A percentile compares a stretch with the other conserved stretches of the same genome.
phyloP scores from a whole-genome alignment of 2,329 filamentous ascomycete species.

The Fusarium decemcellulare region DNA sequence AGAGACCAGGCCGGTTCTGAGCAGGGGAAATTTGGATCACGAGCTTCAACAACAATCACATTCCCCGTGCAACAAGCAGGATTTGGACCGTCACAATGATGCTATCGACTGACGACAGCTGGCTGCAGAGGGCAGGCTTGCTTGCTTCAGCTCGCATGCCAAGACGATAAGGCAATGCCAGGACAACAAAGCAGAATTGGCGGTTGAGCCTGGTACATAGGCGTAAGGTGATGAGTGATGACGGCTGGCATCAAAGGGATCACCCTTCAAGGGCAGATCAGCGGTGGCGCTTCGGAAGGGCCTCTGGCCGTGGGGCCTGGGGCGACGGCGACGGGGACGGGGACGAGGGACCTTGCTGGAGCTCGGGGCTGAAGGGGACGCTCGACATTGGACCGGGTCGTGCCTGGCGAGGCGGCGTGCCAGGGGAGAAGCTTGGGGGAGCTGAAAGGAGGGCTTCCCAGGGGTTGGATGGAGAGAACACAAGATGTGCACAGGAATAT shows the following conservation, averaged over 20 bases:
- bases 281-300: constrained; percentile 32
- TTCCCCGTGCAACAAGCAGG: constrained; percentile 4
- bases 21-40: background rate
- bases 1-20: background rate
- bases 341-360: background rate
- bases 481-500: background rate
- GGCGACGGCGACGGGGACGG: no score
- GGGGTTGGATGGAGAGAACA: background rate
- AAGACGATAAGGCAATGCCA: constrained; percentile 15
- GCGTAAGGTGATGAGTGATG: no score
- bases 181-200: constrained; percentile 4
- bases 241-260: constrained; percentile 22
- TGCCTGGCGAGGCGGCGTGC: constrained; percentile 17
- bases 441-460: constrained; percentile 23
- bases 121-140: background rate
- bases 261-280: constrained; percentile 34
- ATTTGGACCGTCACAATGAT: background rate
- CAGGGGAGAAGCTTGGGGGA: constrained; percentile 5
- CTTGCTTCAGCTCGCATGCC: constrained; percentile 11
- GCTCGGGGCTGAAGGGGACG: background rate
- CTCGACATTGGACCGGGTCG: constrained; percentile 8
- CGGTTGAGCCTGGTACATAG: constrained; percentile 8
- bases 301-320: constrained; percentile 9
- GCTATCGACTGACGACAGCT: constrained; percentile 9
- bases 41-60: no score